These are phyloP conservation scores for Vanrija sp. DNA, from an alignment of 1,284 basidiomycete genomes.

Conservation along the genomic window DNA sequence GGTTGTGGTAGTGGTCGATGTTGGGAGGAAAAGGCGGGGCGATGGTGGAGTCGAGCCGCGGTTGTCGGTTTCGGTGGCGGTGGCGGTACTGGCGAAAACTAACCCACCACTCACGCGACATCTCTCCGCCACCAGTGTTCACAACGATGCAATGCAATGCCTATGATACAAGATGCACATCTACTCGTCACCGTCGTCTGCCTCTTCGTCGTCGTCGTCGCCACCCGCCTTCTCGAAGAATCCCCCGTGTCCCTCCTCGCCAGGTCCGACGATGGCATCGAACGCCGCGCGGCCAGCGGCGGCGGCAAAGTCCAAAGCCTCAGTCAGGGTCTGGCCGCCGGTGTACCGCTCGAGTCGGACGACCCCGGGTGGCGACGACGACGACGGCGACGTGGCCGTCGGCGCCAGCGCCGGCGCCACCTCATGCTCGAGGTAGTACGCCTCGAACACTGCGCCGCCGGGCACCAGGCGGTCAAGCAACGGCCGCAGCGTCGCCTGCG, in stretches of 20 bases:
- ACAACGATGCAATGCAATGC: not conserved
- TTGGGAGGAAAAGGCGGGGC: not conserved
- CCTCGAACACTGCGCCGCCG: slow-evolving; percentile 2
- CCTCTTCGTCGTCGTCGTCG: slow-evolving; percentile 44
- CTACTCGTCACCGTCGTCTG: slow-evolving; percentile 54
- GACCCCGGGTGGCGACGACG: slow-evolving; percentile 2
- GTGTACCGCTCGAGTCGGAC: slow-evolving; percentile 31
- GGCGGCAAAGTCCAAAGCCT: slow-evolving; percentile 44
- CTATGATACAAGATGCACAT: not conserved
- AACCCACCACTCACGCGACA: too few relatives aligned
- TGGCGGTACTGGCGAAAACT: too few relatives aligned
- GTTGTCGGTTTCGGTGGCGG: too few relatives aligned
- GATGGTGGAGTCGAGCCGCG: not conserved
- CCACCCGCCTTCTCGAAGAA: slow-evolving; percentile 55
- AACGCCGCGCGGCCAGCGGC: slow-evolving; percentile 36
- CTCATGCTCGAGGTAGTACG: not conserved
- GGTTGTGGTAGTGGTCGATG: not conserved
- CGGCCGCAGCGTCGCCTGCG: slow-evolving; percentile 20
- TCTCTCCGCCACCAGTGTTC: too few relatives aligned
- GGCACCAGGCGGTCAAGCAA: slow-evolving; percentile 24
- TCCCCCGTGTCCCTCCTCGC: slow-evolving; percentile 24
- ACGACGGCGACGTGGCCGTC: not conserved
- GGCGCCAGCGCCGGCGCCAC: not conserved
- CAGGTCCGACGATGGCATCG: slow-evolving; percentile 24
- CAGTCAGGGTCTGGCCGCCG: slow-evolving; percentile 30